Evolutionary conservation across 495 filamentous ascomycete species (phyloP).

Genomic region (Aspergillus conjunctus): DNA sequence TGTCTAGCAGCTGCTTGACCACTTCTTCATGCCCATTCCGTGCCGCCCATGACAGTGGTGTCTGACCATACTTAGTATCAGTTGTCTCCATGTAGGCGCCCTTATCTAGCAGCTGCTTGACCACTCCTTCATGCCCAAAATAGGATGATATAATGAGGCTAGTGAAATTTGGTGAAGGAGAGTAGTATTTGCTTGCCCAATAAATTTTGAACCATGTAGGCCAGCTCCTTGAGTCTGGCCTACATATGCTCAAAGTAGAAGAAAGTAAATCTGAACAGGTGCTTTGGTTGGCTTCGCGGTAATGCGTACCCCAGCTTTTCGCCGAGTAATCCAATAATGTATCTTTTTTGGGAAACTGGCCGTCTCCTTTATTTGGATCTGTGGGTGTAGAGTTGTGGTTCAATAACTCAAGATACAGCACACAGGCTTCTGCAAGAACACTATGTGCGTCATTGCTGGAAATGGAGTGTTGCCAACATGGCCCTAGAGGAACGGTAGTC

Average conservation of each 20-base stretch:
- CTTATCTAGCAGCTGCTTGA: too few relatives aligned
- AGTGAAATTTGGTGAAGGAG: neutral
- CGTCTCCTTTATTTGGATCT: neutral
- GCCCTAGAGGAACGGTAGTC: neutral
- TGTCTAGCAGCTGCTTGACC: too few relatives aligned
- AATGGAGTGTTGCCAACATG: neutral
- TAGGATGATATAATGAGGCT: neutral
- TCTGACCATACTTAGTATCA: neutral
- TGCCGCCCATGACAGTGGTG: neutral
- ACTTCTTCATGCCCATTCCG: constrained; percentile 7
- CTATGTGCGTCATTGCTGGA: neutral
- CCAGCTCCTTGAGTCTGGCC: neutral
- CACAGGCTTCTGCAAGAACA: neutral
- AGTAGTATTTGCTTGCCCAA: neutral
- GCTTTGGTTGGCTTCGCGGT: neutral
- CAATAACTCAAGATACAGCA: neutral
- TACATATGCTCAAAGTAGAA: neutral
- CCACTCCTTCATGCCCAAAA: constrained; percentile 3
- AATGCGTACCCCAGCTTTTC: neutral
- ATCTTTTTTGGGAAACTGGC: neutral
- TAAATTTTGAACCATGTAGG: neutral
- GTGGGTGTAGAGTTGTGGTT: neutral
- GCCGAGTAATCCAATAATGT: neutral
- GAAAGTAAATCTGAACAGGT: neutral
- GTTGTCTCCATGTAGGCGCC: too few relatives aligned